Percentiles rank a stretch among this genome's conserved stretches.
These are phyloP conservation scores for Zygnema cylindricum DNA, from an alignment of 139 green algal species.

Conservation along the genomic window DNA sequence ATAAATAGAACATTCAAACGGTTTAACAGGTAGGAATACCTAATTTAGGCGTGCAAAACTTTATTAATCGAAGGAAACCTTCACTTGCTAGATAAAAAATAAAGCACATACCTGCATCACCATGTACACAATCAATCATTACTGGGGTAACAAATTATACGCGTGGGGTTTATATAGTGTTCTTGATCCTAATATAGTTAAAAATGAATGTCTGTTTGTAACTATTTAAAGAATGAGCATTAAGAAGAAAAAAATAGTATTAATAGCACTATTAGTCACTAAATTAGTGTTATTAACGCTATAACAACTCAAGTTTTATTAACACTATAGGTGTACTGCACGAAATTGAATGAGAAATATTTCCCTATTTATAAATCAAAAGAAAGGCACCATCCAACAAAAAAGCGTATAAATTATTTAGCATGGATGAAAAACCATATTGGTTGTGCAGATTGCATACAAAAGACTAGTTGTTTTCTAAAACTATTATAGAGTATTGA, in stretches of 20 bases:
- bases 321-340: too few species aligned
- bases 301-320: neutral
- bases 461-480: neutral
- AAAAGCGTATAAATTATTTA: neutral
- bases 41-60: too few species aligned
- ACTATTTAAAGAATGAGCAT: neutral
- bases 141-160: neutral
- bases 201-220: neutral
- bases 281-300: neutral
- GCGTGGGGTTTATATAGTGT: neutral
- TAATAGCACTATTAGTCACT: too few species aligned
- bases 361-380: too few species aligned
- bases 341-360: too few species aligned
- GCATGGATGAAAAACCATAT: neutral
- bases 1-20: too few species aligned
- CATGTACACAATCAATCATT: neutral
- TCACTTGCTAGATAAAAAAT: too few species aligned
- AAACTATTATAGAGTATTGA: neutral
- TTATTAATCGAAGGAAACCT: too few species aligned
- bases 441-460: neutral
- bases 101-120: conserved; percentile 22
- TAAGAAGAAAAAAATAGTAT: neutral
- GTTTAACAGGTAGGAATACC: too few species aligned
- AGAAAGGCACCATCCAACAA: too few species aligned
- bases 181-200: neutral